Percentiles rank a stretch among this genome's conserved stretches.
Evolutionary conservation across 1,139 yeast genomes (phyloP).

Genomic region (Saccharomyces hybrid): DNA sequence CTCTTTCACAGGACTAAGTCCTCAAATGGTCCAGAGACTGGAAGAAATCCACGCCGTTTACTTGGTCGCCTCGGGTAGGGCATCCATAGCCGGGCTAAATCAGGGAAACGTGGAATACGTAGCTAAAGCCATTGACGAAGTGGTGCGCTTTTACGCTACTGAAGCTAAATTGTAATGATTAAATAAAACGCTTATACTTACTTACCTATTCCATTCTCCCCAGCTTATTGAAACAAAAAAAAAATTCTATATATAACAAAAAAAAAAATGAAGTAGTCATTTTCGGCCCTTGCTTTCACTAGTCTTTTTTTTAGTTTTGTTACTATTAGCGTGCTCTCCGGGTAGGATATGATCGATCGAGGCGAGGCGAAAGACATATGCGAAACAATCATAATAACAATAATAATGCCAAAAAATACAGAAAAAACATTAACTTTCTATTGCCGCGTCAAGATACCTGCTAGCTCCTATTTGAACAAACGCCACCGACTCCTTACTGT

Average conservation of each 20-base stretch:
- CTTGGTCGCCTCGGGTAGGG: slow-evolving; percentile 78
- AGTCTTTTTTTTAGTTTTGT: background rate
- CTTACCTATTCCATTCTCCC: background rate
- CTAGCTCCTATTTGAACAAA: background rate
- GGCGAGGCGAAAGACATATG: background rate
- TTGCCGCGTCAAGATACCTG: background rate
- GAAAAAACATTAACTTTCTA: background rate
- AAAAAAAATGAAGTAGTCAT: too few species aligned
- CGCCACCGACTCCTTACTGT: background rate
- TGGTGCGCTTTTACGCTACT: slow-evolving; percentile 44
- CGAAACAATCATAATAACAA: background rate
- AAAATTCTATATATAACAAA: background rate
- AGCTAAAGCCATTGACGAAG: slow-evolving; percentile 78
- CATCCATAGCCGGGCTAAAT: slow-evolving; percentile 90
- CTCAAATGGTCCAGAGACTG: slow-evolving; percentile 73
- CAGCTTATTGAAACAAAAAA: background rate
- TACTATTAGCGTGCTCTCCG: background rate
- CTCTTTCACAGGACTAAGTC: slow-evolving; percentile 79
- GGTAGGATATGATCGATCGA: background rate
- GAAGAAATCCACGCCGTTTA: slow-evolving; percentile 75
- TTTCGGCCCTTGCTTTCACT: background rate
- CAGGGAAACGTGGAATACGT: slow-evolving; percentile 70
- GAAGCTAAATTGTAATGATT: slow-evolving; percentile 8
- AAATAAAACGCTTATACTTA: background rate
- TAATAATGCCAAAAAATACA: background rate